Conservation (phyloP, 768 basidiomycete species). For the Phylloporus scabripes region DNA sequence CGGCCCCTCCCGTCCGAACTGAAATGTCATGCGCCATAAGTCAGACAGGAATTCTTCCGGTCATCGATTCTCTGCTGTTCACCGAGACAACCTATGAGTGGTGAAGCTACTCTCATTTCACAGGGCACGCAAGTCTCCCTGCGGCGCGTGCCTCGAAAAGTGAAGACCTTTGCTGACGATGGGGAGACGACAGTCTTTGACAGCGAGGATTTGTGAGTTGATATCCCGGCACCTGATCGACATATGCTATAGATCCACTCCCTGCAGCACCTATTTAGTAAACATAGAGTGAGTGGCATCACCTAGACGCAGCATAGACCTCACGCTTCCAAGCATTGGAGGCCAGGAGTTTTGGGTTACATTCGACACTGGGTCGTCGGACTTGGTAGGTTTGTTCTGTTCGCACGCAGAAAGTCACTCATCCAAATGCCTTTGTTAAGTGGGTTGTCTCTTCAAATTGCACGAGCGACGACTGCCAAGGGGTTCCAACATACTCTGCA, state of each 20-base stretch:
- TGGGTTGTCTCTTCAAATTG: slow-evolving; percentile 51
- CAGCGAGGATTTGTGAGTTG: slow-evolving; percentile 33
- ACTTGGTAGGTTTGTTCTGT: slow-evolving; percentile 35
- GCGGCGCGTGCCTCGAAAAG: slow-evolving; percentile 19
- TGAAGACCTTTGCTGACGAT: slow-evolving; percentile 14
- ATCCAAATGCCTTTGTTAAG: slow-evolving; percentile 20
- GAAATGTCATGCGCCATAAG: slow-evolving; percentile 2
- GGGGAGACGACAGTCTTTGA: slow-evolving; percentile 24
- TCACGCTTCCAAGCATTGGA: slow-evolving; percentile 33
- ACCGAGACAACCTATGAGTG: slow-evolving; percentile 11
- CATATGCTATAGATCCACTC: background rate
- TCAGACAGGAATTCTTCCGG: background rate
- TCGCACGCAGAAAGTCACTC: slow-evolving; percentile 1
- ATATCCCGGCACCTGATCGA: background rate
- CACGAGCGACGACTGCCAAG: slow-evolving; percentile 38
- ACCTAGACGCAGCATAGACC: background rate
- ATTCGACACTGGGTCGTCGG: slow-evolving; percentile 55
- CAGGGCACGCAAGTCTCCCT: slow-evolving; percentile 21
- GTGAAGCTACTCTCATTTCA: slow-evolving; percentile 11
- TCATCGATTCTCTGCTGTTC: background rate
- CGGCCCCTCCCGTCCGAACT: slow-evolving; percentile 6
- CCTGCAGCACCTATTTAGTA: slow-evolving; percentile 38
- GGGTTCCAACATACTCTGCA: slow-evolving; percentile 38
- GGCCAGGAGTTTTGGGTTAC: slow-evolving; percentile 41
- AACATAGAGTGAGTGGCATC: slow-evolving; percentile 27